Percentiles rank a stretch among this genome's conserved stretches.
phyloP scores from a whole-genome alignment of 176 grass and related monocot species.

The Ampelocalamus luodianensis region DNA sequence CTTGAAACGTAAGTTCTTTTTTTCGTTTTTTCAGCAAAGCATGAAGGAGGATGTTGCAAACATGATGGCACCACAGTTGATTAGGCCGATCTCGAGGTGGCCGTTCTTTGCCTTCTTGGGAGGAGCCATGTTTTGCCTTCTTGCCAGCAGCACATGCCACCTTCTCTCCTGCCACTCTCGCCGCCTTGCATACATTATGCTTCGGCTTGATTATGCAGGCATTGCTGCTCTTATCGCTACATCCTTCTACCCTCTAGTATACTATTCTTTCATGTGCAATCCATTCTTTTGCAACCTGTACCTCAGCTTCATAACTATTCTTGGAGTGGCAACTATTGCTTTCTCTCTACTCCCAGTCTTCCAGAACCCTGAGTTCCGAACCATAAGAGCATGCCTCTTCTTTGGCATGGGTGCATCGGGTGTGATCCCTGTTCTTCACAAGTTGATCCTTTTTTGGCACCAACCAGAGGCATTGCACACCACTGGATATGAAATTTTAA shows the following conservation, averaged over 20 bases:
- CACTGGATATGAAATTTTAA: conserved; percentile 77
- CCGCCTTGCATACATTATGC: conserved; percentile 81
- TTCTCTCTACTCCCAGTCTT: conserved; percentile 79
- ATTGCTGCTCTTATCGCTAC: conserved; percentile 87
- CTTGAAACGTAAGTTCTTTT: conserved; percentile 8
- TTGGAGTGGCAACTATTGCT: conserved; percentile 70
- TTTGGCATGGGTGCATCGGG: conserved; percentile 89
- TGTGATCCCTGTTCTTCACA: conserved; percentile 81
- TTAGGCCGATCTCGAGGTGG: conserved; percentile 75
- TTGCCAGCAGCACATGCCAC: conserved; percentile 87
- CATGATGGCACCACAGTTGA: conserved; percentile 60
- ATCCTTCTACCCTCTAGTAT: conserved; percentile 91
- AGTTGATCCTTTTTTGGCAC: conserved; percentile 69
- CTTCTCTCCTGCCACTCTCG: conserved; percentile 89
- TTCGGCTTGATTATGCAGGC: conserved; percentile 84
- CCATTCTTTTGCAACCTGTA: conserved; percentile 93
- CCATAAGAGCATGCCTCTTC: conserved; percentile 72
- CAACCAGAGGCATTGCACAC: conserved; percentile 81
- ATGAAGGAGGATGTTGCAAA: conserved; percentile 78
- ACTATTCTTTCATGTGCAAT: conserved; percentile 92
- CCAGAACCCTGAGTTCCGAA: conserved; percentile 77
- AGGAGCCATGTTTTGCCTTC: conserved; percentile 91
- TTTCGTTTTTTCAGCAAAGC: conserved; percentile 55
- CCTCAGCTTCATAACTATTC: conserved; percentile 74
- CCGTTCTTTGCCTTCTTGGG: conserved; percentile 82